Evolutionary conservation across 2,329 filamentous ascomycete species (phyloP), one percentile per base, ranked within the genome.

Genomic region (Apiospora pterosperma): DNA sequence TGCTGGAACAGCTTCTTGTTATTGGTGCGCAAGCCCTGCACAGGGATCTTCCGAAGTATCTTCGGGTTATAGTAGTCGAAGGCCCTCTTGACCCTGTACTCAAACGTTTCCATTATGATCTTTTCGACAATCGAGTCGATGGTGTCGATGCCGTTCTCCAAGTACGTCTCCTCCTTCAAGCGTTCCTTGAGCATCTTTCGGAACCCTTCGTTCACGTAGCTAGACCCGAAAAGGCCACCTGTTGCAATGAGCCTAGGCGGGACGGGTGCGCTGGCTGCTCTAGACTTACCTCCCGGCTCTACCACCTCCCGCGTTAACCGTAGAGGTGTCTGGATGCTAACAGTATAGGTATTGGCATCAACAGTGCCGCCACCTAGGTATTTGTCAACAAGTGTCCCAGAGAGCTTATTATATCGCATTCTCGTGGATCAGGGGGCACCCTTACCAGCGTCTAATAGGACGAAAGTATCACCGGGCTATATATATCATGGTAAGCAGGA

Each of bases 131-230:
- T 65, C 7, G 64, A 59, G 16, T 65, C 60, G 38, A 70, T 64
- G 21, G 65, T 69, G 63, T 69, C 65, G 44, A 25, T 14, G 36
- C 70, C 72, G 5, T 64, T n/a, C 38, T 74, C 64, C n/a, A 76
- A 66, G 38, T 73, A 69, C 31, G 63, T 67, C 44, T 76, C 73
- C 11, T 67, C 61, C 19, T 44, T 36, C 25, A 62, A 41, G 16
- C 25, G 14, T 19, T 28, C 34, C 6, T 48, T 42, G 31, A 62
- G 42, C 1, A 48, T 8, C 21, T 21, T 36, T 14, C 25, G 66
- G 52, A 75, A 75, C 23, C 60, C 67, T 59, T 75, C 67, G 64
- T 77, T 75, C 12, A 77, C 67, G 59, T 71, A 75, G 63, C 71
- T 75, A 1, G 72, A 74, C 31, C 74, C 75, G 61, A 70, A 72